phyloP scores from a whole-genome alignment of 306 rosid genomes.

The Cucurbita pepo region DNA sequence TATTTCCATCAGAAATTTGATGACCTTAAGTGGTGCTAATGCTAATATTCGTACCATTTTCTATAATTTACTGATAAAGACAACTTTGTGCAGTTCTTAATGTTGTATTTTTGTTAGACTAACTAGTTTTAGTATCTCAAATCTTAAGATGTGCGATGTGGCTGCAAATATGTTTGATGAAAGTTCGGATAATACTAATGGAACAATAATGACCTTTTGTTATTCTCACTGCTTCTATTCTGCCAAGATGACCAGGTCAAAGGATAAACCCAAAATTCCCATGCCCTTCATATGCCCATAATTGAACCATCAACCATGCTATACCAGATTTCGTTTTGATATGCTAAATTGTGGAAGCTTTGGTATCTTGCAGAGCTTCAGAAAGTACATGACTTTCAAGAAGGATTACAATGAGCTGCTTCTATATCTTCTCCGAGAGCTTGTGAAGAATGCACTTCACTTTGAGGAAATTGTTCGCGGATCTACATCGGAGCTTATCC shows the following conservation, averaged over 20 bases:
- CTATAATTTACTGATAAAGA: neutral
- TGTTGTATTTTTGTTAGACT: neutral
- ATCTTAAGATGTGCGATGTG: neutral
- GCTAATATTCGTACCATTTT: neutral
- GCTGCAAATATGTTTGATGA: neutral
- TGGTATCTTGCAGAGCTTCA: conserved; percentile 52
- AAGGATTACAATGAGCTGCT: conserved; percentile 74
- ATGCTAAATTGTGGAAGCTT: neutral
- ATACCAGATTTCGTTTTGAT: neutral
- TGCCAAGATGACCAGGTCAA: neutral
- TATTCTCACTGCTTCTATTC: neutral
- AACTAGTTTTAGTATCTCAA: neutral
- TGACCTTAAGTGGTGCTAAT: neutral
- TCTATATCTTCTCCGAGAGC: conserved; percentile 58
- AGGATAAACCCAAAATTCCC: neutral
- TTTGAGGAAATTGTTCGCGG: conserved; percentile 69
- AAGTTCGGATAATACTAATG: neutral
- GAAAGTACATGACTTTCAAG: conserved; percentile 83
- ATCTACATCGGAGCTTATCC: conserved; percentile 39
- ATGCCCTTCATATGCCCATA: neutral
- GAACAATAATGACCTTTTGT: neutral
- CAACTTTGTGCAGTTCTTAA: neutral
- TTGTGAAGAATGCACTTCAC: conserved; percentile 67
- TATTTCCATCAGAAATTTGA: neutral
- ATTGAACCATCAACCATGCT: neutral